Percentiles rank a stretch among this genome's conserved stretches.
Evolutionary conservation across 306 rosid genomes (phyloP).

Genomic region (Luffa aegyptiaca): DNA sequence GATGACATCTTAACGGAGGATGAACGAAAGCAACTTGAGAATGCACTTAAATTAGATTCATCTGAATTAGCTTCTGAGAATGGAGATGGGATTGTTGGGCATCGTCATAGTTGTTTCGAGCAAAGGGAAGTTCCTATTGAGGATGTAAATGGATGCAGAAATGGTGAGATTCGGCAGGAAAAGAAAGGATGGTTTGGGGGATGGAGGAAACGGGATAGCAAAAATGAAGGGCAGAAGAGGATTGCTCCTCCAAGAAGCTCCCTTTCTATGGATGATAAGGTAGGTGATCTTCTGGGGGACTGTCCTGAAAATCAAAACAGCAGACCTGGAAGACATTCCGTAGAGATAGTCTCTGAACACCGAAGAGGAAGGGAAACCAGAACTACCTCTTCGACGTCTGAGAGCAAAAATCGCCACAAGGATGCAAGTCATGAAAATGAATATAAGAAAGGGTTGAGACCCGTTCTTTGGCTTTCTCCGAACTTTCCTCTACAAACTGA

Average conservation of each 20-base stretch:
- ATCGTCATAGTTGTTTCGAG: slow-evolving; percentile 64
- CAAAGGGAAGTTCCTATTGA: slow-evolving; percentile 63
- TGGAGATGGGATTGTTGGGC: slow-evolving; percentile 46
- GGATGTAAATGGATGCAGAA: slow-evolving; percentile 34
- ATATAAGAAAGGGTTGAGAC: slow-evolving; percentile 92
- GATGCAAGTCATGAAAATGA: slow-evolving; percentile 76
- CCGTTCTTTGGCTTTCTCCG: slow-evolving; percentile 95
- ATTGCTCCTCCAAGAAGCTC: slow-evolving; percentile 77
- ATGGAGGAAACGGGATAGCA: slow-evolving; percentile 81
- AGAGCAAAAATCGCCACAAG: slow-evolving; percentile 54
- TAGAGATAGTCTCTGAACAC: slow-evolving; percentile 52
- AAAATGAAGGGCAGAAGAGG: slow-evolving; percentile 45
- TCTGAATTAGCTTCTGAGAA: slow-evolving; percentile 45
- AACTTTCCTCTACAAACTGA: slow-evolving; percentile 76
- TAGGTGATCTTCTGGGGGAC: slow-evolving; percentile 73
- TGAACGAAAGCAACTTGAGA: slow-evolving; percentile 82
- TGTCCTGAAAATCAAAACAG: slow-evolving; percentile 52
- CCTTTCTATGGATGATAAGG: slow-evolving; percentile 73
- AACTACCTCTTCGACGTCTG: slow-evolving; percentile 38
- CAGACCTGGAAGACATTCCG: slow-evolving; percentile 74
- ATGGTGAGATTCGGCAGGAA: slow-evolving; percentile 64
- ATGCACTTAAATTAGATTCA: slow-evolving; percentile 70
- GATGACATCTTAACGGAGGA: slow-evolving; percentile 81
- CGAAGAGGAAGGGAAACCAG: slow-evolving; percentile 57
- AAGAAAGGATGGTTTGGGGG: slow-evolving; percentile 98